Conservation (phyloP, 139 green algal genomes). For the Ettlia oleoabundans region DNA sequence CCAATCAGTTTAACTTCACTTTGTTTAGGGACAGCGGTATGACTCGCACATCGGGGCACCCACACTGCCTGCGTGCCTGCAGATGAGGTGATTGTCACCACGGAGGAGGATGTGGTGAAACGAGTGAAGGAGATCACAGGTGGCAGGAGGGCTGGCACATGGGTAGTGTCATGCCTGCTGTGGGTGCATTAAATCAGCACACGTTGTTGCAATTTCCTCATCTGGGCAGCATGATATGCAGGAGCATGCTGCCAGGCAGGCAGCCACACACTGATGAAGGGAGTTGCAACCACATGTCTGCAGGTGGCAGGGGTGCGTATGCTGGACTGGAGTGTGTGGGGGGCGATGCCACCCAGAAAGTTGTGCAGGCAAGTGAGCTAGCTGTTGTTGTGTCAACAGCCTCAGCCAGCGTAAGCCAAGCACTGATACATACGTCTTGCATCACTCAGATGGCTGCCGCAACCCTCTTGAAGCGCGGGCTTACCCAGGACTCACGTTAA, state of each 20-base stretch:
- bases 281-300: not conserved
- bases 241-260: too few relatives aligned
- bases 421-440: too few relatives aligned
- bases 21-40: too few relatives aligned
- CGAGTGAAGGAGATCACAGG: constrained; percentile 39
- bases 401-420: too few relatives aligned
- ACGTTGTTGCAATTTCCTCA: too few relatives aligned
- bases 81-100: constrained; percentile 25
- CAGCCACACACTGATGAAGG: too few relatives aligned
- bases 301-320: constrained; percentile 38
- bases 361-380: not conserved
- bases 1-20: too few relatives aligned
- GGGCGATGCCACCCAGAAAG: constrained; percentile 38
- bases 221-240: too few relatives aligned
- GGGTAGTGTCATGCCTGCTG: not conserved
- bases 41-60: too few relatives aligned
- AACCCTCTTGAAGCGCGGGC: not conserved
- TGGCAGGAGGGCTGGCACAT: not conserved
- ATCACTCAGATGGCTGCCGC: not conserved
- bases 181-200: too few relatives aligned
- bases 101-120: constrained; percentile 17
- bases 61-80: too few relatives aligned
- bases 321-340: constrained; percentile 54
- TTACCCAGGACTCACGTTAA: not conserved
- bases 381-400: not conserved